Percentiles rank a stretch among this genome's conserved stretches.
These are phyloP conservation scores for Eucalyptus victrix DNA, from an alignment of 345 rosid genomes.

Conservation along the genomic window DNA sequence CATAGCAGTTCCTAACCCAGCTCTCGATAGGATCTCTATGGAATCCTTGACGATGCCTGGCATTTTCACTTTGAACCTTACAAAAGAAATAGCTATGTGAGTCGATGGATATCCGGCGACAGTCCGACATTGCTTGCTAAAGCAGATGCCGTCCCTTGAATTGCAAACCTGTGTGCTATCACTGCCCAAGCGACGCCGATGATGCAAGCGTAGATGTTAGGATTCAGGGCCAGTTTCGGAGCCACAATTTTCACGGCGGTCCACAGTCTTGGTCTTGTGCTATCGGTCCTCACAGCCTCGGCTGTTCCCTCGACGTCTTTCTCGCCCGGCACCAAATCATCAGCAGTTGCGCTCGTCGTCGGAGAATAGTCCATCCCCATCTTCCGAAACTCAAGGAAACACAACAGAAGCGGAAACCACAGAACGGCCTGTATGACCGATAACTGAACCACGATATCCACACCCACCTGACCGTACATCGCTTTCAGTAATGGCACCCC, in stretches of 20 bases:
- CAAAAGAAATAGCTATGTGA: not conserved
- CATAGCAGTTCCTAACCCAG: conserved; percentile 95
- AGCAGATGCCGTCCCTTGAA: not conserved
- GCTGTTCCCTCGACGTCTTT: conserved; percentile 17
- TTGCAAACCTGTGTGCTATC: conserved; percentile 11
- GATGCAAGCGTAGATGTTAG: conserved; percentile 25
- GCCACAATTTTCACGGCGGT: conserved; percentile 30
- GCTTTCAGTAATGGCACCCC: conserved; percentile 64
- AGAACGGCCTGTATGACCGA: conserved; percentile 55
- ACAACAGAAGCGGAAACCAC: conserved; percentile 68
- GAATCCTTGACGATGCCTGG: conserved; percentile 72
- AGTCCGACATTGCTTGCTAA: not conserved
- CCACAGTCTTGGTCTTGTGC: conserved; percentile 22
- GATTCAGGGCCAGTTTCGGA: conserved; percentile 22
- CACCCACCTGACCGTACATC: conserved; percentile 66
- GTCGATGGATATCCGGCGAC: not conserved
- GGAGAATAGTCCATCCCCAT: not conserved
- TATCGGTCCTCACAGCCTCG: not conserved
- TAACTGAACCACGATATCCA: conserved; percentile 69
- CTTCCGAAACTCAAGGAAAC: conserved; percentile 53
- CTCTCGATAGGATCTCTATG: conserved; percentile 67
- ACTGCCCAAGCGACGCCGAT: conserved; percentile 27
- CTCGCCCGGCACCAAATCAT: not conserved
- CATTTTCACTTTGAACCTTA: conserved; percentile 74
- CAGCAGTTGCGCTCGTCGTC: too few species aligned